Evolutionary conservation across 1,139 yeast genomes (phyloP), one percentile per base, ranked within the genome.

Genomic region (Yamadazyma dendronema): DNA sequence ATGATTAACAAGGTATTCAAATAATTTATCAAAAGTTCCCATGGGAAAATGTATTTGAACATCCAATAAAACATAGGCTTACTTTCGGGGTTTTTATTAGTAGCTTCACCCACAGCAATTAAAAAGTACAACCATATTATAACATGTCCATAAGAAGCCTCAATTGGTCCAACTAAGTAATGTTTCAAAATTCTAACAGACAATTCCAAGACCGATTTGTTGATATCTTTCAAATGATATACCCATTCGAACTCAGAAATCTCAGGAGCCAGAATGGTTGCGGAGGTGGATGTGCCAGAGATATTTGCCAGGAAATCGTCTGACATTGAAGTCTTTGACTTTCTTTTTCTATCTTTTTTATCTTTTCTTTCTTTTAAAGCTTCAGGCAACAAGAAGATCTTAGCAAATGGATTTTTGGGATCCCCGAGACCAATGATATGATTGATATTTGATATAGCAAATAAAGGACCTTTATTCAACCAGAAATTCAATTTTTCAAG

Each of bases 361-460:
- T 81, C 89, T 46, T 75, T 81, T 33, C 89, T 65, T 50, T 82
- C 89, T 43, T 77, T 81, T 41, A 84, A 61, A 8, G 83, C 85
- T 51, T 81, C 84, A 0, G 89, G 84, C 21, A 84, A 62, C 40
- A 76, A 79, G 57, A 84, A 84, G 14, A 84, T 55, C 49, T 80
- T 77, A 3, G 90, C 87, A 60, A 84, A 83, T 14, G 92, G 89
- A 52, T 82, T 84, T 34, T 72, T 69, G 3, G 85, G 72, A 52
- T 82, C 84, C 23, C 94, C 94, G 59, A 84, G 81, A 1, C 94
- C 94, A 35, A 82, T 75, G 34, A 84, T 56, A 59, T 84, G 90
- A 50, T 81, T 74, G 38, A 84, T 79, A 51, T 84, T 85, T 19
- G 88, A 81, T 39, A 84, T 68, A 1, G 92, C 90, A 65, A 84